These are phyloP conservation scores for Emericellopsis terricola DNA, from an alignment of 495 filamentous ascomycete genomes.

Conservation along the genomic window DNA sequence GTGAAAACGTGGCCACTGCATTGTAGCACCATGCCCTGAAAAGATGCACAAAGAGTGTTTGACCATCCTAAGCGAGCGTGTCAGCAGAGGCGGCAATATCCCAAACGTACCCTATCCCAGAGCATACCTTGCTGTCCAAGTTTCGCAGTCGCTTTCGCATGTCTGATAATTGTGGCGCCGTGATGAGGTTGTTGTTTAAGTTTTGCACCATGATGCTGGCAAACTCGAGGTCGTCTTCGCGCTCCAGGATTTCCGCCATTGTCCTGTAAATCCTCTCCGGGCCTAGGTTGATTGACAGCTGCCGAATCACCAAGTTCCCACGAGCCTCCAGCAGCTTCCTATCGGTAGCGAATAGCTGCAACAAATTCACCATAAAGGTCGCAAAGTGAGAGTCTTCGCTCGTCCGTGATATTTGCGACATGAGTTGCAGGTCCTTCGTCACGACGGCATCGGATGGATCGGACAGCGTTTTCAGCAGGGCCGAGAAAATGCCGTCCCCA, in stretches of 20 bases:
- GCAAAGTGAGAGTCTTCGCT: conserved; percentile 96
- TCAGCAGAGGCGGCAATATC: too few relatives aligned
- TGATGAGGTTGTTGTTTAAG: conserved; percentile 97
- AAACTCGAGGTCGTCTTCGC: conserved; percentile 96
- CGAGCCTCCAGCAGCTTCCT: conserved; percentile 76
- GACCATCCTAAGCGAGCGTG: too few relatives aligned
- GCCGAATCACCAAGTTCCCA: conserved; percentile 90
- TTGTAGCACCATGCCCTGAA: conserved; percentile 99
- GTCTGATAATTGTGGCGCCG: conserved; percentile 83
- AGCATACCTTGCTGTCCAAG: conserved; percentile 58
- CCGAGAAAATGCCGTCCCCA: conserved; percentile 93
- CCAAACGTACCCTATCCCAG: neutral
- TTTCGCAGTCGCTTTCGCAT: conserved; percentile 80
- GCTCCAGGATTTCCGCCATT: conserved; percentile 89
- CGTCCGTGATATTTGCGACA: conserved; percentile 90
- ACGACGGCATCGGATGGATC: conserved; percentile 94
- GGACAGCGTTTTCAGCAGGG: conserved; percentile 86
- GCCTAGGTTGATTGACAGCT: conserved; percentile 81
- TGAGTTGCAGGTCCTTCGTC: conserved; percentile 80
- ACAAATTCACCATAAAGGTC: conserved; percentile 91
- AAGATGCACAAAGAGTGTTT: conserved; percentile 83
- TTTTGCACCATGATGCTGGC: conserved; percentile 99
- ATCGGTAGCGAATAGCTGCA: conserved; percentile 92
- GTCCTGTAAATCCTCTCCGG: conserved; percentile 94
- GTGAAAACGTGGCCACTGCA: conserved; percentile 89